These are phyloP conservation scores for Penicillium daleae DNA, from an alignment of 495 filamentous ascomycete genomes.

Conservation along the genomic window DNA sequence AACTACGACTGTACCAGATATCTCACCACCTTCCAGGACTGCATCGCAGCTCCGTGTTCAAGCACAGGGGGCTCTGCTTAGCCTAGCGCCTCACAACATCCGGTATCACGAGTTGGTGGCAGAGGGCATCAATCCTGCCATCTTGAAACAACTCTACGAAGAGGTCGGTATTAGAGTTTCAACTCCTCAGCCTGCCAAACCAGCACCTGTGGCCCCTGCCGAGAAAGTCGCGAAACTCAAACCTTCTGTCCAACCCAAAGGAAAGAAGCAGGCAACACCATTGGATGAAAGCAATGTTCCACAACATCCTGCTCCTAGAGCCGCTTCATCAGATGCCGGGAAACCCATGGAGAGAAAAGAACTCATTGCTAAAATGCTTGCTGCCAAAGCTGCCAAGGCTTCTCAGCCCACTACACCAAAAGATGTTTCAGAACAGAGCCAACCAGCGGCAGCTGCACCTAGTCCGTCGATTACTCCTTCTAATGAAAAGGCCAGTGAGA, in stretches of 20 bases:
- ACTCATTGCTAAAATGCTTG: constrained; percentile 72
- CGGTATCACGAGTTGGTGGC: constrained; percentile 69
- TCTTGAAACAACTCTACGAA: constrained; percentile 67
- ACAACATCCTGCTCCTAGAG: constrained; percentile 14
- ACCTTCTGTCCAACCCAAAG: background rate
- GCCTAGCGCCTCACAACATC: constrained; percentile 65
- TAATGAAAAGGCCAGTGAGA: constrained; percentile 23
- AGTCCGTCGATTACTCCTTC: constrained; percentile 10
- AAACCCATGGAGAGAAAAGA: constrained; percentile 75
- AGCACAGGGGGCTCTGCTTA: constrained; percentile 69
- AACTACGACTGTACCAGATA: background rate
- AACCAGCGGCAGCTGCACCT: background rate
- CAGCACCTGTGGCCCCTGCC: background rate
- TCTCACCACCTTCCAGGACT: constrained; percentile 22
- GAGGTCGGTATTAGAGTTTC: constrained; percentile 60
- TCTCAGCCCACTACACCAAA: constrained; percentile 25
- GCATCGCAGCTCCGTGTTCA: constrained; percentile 61
- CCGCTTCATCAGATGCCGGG: constrained; percentile 14
- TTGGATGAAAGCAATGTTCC: constrained; percentile 5
- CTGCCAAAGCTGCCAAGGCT: constrained; percentile 54
- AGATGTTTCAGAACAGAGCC: constrained; percentile 23
- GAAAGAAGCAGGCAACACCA: background rate
- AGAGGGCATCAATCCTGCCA: constrained; percentile 67
- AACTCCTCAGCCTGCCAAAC: constrained; percentile 12
- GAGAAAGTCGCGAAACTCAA: background rate